Percentiles rank a stretch among this genome's conserved stretches.
Conservation (phyloP, 116 monocot species). For the Cymodocea nodosa region DNA sequence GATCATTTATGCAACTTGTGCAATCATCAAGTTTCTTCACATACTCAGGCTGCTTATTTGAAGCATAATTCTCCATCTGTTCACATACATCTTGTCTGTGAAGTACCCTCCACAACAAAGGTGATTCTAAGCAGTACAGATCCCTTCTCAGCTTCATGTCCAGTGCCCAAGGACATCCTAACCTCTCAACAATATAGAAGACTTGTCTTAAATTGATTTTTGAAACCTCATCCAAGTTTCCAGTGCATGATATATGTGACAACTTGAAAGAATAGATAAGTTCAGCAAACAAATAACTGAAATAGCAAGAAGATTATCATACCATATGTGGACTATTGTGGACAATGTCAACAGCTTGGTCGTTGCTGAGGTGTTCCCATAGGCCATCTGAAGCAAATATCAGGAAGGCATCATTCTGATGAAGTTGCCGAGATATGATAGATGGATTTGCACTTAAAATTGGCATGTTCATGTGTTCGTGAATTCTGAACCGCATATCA, state of each 20-base stretch:
- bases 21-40: too few relatives aligned
- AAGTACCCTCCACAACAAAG: neutral
- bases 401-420: conserved; percentile 21
- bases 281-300: neutral
- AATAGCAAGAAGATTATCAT: neutral
- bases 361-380: conserved; percentile 32
- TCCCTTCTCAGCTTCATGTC: neutral
- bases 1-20: too few relatives aligned
- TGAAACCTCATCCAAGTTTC: neutral
- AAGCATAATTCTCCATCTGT: neutral
- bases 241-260: neutral
- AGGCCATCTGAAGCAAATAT: conserved; percentile 36
- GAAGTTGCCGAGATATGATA: conserved; percentile 12
- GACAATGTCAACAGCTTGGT: conserved; percentile 29
- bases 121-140: neutral
- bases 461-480: conserved; percentile 16
- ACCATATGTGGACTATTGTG: conserved; percentile 17
- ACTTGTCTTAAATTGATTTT: neutral
- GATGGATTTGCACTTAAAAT: conserved; percentile 24
- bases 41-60: neutral
- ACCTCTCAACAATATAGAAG: neutral
- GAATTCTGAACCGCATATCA: conserved; percentile 17
- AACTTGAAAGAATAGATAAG: too few relatives aligned
- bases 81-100: neutral
- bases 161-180: neutral